A percentile compares a stretch with the other conserved stretches of the same genome.
phyloP scores from a whole-genome alignment of 495 filamentous ascomycete genomes.

The Penicillium arizonense region DNA sequence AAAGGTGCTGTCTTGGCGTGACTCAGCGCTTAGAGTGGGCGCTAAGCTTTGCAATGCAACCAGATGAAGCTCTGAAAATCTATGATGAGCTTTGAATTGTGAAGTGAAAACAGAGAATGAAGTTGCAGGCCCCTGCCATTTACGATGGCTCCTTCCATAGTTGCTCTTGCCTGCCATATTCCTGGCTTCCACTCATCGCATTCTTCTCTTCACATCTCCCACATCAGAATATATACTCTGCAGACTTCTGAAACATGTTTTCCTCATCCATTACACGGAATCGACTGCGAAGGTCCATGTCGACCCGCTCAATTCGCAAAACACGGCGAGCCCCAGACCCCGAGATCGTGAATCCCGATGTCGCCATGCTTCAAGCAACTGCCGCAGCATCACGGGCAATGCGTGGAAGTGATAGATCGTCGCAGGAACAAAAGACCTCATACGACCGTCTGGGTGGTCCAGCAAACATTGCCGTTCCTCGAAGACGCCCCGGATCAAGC shows the following conservation, averaged over 20 bases:
- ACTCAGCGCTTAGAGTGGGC: too few species aligned
- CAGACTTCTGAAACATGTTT: constrained; percentile 29
- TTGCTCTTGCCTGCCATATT: too few species aligned
- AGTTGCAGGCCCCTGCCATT: too few species aligned
- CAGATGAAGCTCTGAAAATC: too few species aligned
- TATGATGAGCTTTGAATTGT: too few species aligned
- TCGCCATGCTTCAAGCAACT: constrained; percentile 61
- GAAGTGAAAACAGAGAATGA: too few species aligned
- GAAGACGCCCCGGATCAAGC: constrained; percentile 20
- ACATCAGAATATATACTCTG: constrained; percentile 9
- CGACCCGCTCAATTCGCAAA: constrained; percentile 57
- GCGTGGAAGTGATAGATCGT: constrained; percentile 49
- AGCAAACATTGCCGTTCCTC: constrained; percentile 39
- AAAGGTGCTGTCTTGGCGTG: too few species aligned
- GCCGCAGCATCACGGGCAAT: constrained; percentile 69
- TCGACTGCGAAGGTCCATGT: constrained; percentile 59
- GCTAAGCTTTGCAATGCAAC: too few species aligned
- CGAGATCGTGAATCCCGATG: constrained; percentile 51
- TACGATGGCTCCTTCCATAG: too few species aligned
- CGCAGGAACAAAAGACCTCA: constrained; percentile 26
- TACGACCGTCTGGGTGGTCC: constrained; percentile 35
- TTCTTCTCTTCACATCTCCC: background rate
- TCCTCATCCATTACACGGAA: constrained; percentile 34
- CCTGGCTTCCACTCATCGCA: background rate
- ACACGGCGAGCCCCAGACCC: constrained; percentile 20